Evolutionary conservation across 2,329 filamentous ascomycete species (phyloP), one percentile per base, ranked within the genome.

Genomic region (Arthrocladium fulminans): DNA sequence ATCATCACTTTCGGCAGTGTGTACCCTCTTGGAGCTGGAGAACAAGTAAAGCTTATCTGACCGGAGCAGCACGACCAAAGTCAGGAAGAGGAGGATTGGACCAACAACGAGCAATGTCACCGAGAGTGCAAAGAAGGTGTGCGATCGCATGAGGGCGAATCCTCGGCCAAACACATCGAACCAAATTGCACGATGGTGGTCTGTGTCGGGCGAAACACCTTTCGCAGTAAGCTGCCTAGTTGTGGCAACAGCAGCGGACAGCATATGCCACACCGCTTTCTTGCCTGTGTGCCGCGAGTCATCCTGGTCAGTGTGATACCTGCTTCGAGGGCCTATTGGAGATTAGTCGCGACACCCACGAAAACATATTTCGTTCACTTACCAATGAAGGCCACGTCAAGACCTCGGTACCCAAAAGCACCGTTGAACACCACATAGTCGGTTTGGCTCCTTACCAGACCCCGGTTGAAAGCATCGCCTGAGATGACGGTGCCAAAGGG

Each of bases 241-340:
- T 0, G 89, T 92, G 5, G 81, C 78, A 20, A 96, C 68, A 4
- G 88, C 81, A 12, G 83, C 83, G 30, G 87, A 94, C 30, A 98
- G 73, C 92, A 98, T 97, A 64, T 97, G 89, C 89, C 89, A 97
- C 17, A 97, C 67, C 2, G 79, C 81, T 44, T 76, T 71, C 50
- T 65, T 62, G 48, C 66, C 74, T 1, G 88, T 84, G 65, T 96
- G 88, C 32, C 79, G 79, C 2, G 82, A 74, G 61, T 94, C 87
- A 63, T 98, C 92, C 61, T 95, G 81, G 52, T 87, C 77, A 0
- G 90, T 97, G 63, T 98, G 92, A 60, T 98, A 98, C 49, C 86
- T 75, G 17, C 88, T 78, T 45, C 92, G 77, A 1, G 90, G 90
- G 55, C 82, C 41, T 44, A 19, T 12, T 3, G 41, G 17, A 27